Percentiles rank a stretch among this genome's conserved stretches.
These are phyloP conservation scores for Wallacemonas collosoma DNA, from an alignment of 208 protist species.

Conservation along the genomic window DNA sequence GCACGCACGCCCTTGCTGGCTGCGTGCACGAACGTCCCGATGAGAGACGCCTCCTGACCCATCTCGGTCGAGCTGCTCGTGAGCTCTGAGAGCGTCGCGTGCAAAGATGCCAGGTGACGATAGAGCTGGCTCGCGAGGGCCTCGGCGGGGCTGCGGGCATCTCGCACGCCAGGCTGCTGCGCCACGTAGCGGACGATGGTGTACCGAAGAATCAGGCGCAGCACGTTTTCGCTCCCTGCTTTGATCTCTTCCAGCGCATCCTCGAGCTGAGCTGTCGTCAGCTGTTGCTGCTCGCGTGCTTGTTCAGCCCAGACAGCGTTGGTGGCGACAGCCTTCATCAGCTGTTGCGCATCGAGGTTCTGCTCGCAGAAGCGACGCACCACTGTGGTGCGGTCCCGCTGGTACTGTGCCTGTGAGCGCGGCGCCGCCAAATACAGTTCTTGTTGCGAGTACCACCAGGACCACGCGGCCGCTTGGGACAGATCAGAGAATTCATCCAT, in stretches of 20 bases:
- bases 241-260: constrained; percentile 25
- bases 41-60: neutral
- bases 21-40: neutral
- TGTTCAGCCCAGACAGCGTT: constrained; percentile 1
- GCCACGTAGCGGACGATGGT: constrained; percentile 30
- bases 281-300: constrained; percentile 9
- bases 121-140: constrained; percentile 4
- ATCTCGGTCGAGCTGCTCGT: neutral
- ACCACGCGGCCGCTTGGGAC: constrained; percentile 6
- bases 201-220: constrained; percentile 30
- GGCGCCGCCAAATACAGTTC: neutral
- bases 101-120: constrained; percentile 5
- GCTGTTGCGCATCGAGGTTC: neutral
- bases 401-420: neutral
- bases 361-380: neutral
- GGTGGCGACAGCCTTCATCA: neutral
- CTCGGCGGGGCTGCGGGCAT: constrained; percentile 1
- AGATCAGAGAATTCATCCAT: constrained; percentile 9
- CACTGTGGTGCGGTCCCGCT: neutral
- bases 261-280: constrained; percentile 19
- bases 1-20: neutral
- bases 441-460: constrained; percentile 21
- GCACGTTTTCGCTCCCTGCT: constrained; percentile 11
- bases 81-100: constrained; percentile 1
- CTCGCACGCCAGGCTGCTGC: neutral